phyloP scores from a whole-genome alignment of 345 rosid genomes.

The Arabidopsis thaliana region TAIR10.1 NC_003076.8:15278001-15278500 shows the following conservation, averaged over 20 bases:
- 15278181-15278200: slow-evolving; percentile 32
- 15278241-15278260: not conserved
- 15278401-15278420: no score
- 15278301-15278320: no score
- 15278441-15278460: no score
- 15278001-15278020: slow-evolving; percentile 54
- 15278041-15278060: slow-evolving; percentile 48
- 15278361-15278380: no score
- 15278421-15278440: no score
- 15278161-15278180: slow-evolving; percentile 44
- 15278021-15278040: slow-evolving; percentile 55
- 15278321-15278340: no score
- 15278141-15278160: slow-evolving; percentile 32
- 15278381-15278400: no score
- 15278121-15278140: slow-evolving; percentile 41
- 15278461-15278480: no score
- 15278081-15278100: slow-evolving; percentile 41
- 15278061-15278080: slow-evolving; percentile 28
- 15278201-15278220: not conserved
- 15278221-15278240: not conserved
- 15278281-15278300: not conserved
- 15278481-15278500: no score
- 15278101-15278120: slow-evolving; percentile 32
- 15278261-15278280: not conserved
- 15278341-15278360: no score